Evolutionary conservation across 257 asterid species (phyloP).

Genomic region (Mitragyna speciosa): DNA sequence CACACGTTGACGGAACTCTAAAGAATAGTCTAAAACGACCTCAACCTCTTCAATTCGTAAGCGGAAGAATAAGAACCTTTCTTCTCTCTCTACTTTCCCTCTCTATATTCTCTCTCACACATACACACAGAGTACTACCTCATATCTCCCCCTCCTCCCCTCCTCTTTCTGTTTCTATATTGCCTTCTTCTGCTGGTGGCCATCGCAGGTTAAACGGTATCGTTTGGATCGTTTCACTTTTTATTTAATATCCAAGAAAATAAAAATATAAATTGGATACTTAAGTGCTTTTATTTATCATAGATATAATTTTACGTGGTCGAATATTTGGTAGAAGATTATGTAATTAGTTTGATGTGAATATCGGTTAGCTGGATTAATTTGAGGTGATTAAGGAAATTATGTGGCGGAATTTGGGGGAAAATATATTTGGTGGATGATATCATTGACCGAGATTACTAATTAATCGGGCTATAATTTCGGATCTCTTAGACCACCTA

Average conservation of each 20-base stretch:
- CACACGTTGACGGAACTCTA: conserved; percentile 42
- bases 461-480: conserved; percentile 37
- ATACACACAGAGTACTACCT: background rate
- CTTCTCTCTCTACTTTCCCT: conserved; percentile 41
- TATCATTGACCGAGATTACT: conserved; percentile 34
- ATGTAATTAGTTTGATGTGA: background rate
- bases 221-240: conserved; percentile 33
- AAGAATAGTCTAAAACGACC: conserved; percentile 35
- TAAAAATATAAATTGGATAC: background rate
- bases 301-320: conserved; percentile 2
- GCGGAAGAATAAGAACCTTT: conserved; percentile 43
- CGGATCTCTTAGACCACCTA: conserved; percentile 56
- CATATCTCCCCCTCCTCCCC: conserved; percentile 14
- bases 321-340: background rate
- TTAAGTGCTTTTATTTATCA: background rate
- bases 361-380: conserved; percentile 15
- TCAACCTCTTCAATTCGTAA: conserved; percentile 27
- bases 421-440: conserved; percentile 12
- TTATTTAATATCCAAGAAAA: background rate
- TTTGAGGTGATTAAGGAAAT: conserved; percentile 21
- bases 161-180: conserved; percentile 26
- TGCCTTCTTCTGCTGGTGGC: conserved; percentile 19
- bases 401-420: conserved; percentile 27
- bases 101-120: conserved; percentile 32
- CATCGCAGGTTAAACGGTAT: conserved; percentile 34